Evolutionary conservation across 2,329 filamentous ascomycete species (phyloP).

Genomic region (Akanthomyces uredinophilus): DNA sequence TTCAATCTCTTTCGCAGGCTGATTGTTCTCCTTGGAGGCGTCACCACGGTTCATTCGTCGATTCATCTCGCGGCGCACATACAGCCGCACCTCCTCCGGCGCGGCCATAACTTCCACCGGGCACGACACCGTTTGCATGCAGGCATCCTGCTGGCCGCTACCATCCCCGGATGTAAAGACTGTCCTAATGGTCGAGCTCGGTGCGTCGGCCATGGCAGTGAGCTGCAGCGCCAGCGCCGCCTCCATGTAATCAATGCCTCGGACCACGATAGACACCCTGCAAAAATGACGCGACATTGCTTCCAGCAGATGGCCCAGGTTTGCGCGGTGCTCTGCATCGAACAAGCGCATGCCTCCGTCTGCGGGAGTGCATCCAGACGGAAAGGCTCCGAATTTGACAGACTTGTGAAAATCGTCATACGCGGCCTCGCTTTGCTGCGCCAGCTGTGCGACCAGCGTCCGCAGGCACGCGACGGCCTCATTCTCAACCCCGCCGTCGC

Average conservation of each 20-base stretch:
- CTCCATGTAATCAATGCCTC: not conserved
- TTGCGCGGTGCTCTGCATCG: not conserved
- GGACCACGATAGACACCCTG: not conserved
- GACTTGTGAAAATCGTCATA: not conserved
- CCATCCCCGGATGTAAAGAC: not conserved
- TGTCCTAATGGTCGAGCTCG: not conserved
- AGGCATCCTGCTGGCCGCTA: not conserved
- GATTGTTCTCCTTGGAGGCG: not conserved
- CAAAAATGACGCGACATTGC: not conserved
- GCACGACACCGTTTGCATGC: constrained; percentile 6
- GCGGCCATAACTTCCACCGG: not conserved
- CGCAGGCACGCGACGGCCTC: not conserved
- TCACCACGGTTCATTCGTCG: not conserved
- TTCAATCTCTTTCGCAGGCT: not conserved
- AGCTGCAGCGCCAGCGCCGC: not conserved
- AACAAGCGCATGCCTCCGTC: not conserved
- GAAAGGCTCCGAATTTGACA: not conserved
- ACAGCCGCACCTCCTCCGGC: not conserved
- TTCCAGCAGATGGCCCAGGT: not conserved
- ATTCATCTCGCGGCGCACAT: not conserved
- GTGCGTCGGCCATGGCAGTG: not conserved
- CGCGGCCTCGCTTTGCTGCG: constrained; percentile 2
- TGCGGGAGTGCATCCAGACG: not conserved
- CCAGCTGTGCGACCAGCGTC: constrained; percentile 3
- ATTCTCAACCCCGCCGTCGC: not conserved